A percentile compares a stretch with the other conserved stretches of the same genome.
Conservation (phyloP, 176 grass and related monocot genomes). For the Themeda triandra region DNA sequence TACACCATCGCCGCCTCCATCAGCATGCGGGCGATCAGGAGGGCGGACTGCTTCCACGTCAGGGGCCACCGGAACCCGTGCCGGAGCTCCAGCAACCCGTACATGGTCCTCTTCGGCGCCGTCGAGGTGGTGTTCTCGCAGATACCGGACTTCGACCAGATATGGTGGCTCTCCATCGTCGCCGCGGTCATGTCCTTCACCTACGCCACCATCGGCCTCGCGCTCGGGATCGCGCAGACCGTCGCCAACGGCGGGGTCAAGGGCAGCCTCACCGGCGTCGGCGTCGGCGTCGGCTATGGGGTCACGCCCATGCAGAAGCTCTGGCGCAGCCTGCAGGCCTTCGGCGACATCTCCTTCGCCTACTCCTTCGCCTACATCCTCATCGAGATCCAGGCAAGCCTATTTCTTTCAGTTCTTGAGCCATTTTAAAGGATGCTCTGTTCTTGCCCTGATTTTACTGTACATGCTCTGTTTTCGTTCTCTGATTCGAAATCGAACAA, state of each 20-base stretch:
- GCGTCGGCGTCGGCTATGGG: conserved; percentile 9
- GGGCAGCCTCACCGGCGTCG: conserved; percentile 57
- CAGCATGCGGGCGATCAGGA: conserved; percentile 67
- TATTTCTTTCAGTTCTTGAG: neutral
- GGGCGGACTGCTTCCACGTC: conserved; percentile 55
- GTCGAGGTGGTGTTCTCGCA: conserved; percentile 57
- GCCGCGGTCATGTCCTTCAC: conserved; percentile 73
- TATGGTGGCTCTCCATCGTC: conserved; percentile 81
- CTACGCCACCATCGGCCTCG: conserved; percentile 59
- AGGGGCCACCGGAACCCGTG: conserved; percentile 35
- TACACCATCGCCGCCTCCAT: conserved; percentile 77
- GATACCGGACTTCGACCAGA: conserved; percentile 70
- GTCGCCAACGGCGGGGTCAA: conserved; percentile 38
- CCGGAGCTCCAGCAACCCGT: conserved; percentile 46
- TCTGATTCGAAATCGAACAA: neutral
- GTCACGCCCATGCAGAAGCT: conserved; percentile 43
- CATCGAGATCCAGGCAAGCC: conserved; percentile 61
- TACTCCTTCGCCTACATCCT: conserved; percentile 65
- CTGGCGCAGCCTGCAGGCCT: conserved; percentile 61
- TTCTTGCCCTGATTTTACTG: neutral
- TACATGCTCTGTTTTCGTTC: neutral
- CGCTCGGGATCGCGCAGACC: conserved; percentile 48
- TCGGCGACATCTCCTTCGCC: conserved; percentile 63
- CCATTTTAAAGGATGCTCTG: neutral
- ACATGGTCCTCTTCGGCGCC: conserved; percentile 63